Conservation (phyloP, 805 yeast species). For the Cyberlindnera galapagoensis region DNA sequence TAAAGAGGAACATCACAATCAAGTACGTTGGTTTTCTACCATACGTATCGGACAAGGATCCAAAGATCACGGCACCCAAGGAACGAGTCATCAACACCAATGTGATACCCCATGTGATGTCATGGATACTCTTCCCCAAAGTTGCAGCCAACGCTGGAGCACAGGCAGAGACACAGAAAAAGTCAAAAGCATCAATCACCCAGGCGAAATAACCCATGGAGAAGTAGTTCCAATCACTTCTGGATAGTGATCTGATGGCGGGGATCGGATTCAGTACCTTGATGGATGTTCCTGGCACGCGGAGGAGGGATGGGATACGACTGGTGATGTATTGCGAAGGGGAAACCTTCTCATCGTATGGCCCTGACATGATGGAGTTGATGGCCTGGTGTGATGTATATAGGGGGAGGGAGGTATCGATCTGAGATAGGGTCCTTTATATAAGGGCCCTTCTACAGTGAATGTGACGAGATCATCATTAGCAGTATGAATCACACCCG, state of each 20-base stretch:
- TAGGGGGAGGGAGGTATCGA: too few species aligned
- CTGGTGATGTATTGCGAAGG: constrained; percentile 19
- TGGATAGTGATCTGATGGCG: constrained; percentile 30
- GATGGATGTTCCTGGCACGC: constrained; percentile 22
- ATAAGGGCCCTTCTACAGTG: too few species aligned
- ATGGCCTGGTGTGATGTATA: too few species aligned
- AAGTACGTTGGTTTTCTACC: constrained; percentile 69
- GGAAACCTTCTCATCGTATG: too few species aligned
- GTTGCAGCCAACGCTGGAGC: constrained; percentile 43
- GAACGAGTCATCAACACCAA: constrained; percentile 65
- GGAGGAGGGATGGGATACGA: constrained; percentile 23
- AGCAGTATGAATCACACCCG: too few species aligned
- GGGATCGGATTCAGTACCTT: constrained; percentile 37
- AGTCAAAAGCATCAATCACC: constrained; percentile 71
- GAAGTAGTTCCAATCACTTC: constrained; percentile 50
- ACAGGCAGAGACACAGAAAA: constrained; percentile 55
- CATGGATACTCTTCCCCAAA: constrained; percentile 37
- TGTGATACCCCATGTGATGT: constrained; percentile 69
- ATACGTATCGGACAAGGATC: constrained; percentile 50
- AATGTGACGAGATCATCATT: too few species aligned
- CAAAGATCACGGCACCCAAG: constrained; percentile 61
- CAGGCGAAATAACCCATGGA: constrained; percentile 56
- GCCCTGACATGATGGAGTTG: too few species aligned
- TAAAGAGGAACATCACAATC: constrained; percentile 42
- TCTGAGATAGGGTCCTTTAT: too few species aligned